Conservation (phyloP, 345 rosid species). For the Ceriops decandra region DNA sequence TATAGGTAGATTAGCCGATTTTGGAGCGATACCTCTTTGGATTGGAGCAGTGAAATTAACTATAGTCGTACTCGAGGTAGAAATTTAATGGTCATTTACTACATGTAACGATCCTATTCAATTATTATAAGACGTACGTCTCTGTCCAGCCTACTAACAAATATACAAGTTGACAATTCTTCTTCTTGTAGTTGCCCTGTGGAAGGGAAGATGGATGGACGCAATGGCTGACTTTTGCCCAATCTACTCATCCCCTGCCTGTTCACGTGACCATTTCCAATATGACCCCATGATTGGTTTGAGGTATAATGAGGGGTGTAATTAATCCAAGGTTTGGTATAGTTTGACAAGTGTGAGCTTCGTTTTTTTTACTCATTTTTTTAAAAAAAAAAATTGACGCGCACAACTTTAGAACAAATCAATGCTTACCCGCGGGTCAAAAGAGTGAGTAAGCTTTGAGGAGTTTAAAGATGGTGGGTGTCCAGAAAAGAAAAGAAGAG, state of each 20-base stretch:
- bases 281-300: not conserved
- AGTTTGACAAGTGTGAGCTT: too few species aligned
- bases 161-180: too few species aligned
- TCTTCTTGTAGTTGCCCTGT: too few species aligned
- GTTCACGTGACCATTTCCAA: not conserved
- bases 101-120: too few species aligned
- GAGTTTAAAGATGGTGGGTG: conserved; percentile 20
- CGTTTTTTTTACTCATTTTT: not conserved
- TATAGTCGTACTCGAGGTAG: too few species aligned
- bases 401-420: not conserved
- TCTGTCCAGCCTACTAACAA: too few species aligned
- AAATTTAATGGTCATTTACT: too few species aligned
- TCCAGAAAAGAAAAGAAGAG: conserved; percentile 19
- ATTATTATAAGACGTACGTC: too few species aligned
- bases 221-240: too few species aligned
- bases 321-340: too few species aligned
- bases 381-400: not conserved
- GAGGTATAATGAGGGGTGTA: not conserved
- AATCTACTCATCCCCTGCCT: not conserved
- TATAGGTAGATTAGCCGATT: conserved; percentile 1
- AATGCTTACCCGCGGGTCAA: conserved; percentile 16
- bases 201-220: too few species aligned
- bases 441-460: conserved; percentile 22
- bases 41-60: not conserved
- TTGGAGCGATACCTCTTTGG: not conserved